phyloP scores from a whole-genome alignment of 495 filamentous ascomycete genomes.

The Elasticomyces elasticus region DNA sequence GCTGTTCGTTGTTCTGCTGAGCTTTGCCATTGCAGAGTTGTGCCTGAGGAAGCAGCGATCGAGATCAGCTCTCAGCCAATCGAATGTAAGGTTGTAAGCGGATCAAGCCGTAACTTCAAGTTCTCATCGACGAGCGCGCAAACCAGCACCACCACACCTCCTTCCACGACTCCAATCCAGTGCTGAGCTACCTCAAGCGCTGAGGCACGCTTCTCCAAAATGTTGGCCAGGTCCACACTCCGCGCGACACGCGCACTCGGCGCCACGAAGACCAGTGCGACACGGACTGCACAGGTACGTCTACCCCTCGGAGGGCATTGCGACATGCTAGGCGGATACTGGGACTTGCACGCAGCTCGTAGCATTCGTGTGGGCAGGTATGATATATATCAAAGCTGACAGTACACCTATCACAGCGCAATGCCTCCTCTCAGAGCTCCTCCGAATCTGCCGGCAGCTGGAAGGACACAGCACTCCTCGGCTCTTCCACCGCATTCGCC shows the following conservation, averaged over 20 bases:
- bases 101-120: background rate
- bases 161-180: background rate
- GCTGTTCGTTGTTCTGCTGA: no score
- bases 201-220: conserved; percentile 29
- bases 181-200: conserved; percentile 11
- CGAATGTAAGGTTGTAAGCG: background rate
- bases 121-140: background rate
- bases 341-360: background rate
- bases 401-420: conserved; percentile 39
- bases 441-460: conserved; percentile 48
- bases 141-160: background rate
- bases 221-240: conserved; percentile 80
- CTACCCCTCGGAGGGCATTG: conserved; percentile 13
- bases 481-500: conserved; percentile 72
- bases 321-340: background rate
- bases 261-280: conserved; percentile 53
- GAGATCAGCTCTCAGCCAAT: background rate
- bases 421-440: conserved; percentile 50
- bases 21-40: no score
- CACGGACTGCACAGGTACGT: conserved; percentile 51
- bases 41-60: no score
- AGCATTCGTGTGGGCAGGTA: conserved; percentile 4
- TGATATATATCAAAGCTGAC: conserved; percentile 22
- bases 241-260: conserved; percentile 70
- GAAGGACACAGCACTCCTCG: conserved; percentile 67